These are phyloP conservation scores for Schizochytrium sp. DNA, from an alignment of 108 stramenopile species.

Conservation along the genomic window DNA sequence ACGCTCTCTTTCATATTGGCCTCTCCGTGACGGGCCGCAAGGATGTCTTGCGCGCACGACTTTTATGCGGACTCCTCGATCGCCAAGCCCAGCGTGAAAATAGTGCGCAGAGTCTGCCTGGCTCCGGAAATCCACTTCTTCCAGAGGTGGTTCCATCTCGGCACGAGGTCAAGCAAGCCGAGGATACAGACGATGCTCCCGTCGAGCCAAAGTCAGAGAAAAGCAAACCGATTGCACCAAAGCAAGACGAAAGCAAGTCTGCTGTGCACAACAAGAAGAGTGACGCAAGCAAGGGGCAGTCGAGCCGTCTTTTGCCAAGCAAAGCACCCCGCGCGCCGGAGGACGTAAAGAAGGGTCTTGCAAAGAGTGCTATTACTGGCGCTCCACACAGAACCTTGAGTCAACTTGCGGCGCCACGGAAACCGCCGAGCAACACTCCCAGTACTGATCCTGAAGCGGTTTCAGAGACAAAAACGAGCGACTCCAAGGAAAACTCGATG, in stretches of 20 bases:
- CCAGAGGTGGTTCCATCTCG: not conserved
- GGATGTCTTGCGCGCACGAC: not conserved
- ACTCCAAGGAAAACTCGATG: not conserved
- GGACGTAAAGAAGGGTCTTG: too few species aligned
- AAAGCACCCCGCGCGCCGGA: too few species aligned
- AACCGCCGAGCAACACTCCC: too few species aligned
- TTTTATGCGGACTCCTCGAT: not conserved
- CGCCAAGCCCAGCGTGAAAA: not conserved
- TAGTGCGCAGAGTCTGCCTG: not conserved
- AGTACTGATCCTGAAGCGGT: not conserved
- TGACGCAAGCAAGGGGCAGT: too few species aligned
- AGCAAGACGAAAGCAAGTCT: too few species aligned
- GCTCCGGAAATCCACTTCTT: not conserved
- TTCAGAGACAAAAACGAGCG: not conserved
- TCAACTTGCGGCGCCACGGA: too few species aligned
- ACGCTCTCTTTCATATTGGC: not conserved
- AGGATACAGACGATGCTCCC: not conserved
- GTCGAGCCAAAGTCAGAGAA: too few species aligned
- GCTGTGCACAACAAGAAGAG: too few species aligned
- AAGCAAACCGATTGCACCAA: too few species aligned
- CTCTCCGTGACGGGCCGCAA: not conserved
- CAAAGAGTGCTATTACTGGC: too few species aligned
- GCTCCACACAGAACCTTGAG: too few species aligned
- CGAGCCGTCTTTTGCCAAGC: too few species aligned
- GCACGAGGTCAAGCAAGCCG: not conserved